Evolutionary conservation across 495 filamentous ascomycete genomes (phyloP).

Genomic region (Staphylotrichum longicolle): DNA sequence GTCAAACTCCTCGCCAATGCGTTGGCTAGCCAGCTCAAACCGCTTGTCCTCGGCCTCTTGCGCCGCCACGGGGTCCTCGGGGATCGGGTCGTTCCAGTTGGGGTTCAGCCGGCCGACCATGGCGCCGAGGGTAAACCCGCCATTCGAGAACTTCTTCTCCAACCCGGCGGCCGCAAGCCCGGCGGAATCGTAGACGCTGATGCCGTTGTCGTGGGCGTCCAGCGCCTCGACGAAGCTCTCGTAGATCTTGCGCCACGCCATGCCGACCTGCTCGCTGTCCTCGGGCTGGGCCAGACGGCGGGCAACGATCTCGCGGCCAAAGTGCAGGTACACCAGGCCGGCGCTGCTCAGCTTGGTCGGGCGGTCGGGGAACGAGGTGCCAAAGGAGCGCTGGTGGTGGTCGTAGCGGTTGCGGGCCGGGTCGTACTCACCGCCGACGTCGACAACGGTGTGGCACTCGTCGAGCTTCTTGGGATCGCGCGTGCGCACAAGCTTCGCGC

Average conservation of each 20-base stretch:
- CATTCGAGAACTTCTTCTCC: conserved; percentile 74
- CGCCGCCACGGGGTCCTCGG: conserved; percentile 51
- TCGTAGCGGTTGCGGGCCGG: conserved; percentile 75
- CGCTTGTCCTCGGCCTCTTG: conserved; percentile 76
- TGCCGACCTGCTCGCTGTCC: conserved; percentile 62
- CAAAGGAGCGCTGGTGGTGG: conserved; percentile 93
- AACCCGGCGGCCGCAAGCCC: conserved; percentile 62
- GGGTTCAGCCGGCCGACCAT: conserved; percentile 82
- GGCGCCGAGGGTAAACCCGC: conserved; percentile 77
- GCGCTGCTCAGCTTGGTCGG: conserved; percentile 88
- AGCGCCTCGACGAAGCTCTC: conserved; percentile 91
- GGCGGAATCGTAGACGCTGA: conserved; percentile 70
- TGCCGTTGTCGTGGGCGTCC: conserved; percentile 96
- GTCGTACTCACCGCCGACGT: conserved; percentile 91
- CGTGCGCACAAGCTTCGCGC: conserved; percentile 76
- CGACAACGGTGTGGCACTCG: conserved; percentile 90
- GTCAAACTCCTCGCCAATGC: conserved; percentile 84
- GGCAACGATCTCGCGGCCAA: conserved; percentile 77
- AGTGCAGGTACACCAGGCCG: conserved; percentile 93
- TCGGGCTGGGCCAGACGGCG: conserved; percentile 52
- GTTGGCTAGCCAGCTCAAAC: conserved; percentile 69
- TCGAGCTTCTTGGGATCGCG: conserved; percentile 76
- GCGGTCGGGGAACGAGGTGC: conserved; percentile 69
- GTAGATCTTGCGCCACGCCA: conserved; percentile 88
- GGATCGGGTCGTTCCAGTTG: conserved; percentile 56